Conservation (phyloP, 2,329 filamentous ascomycete genomes). For the Nigrospora sphaerica region DNA sequence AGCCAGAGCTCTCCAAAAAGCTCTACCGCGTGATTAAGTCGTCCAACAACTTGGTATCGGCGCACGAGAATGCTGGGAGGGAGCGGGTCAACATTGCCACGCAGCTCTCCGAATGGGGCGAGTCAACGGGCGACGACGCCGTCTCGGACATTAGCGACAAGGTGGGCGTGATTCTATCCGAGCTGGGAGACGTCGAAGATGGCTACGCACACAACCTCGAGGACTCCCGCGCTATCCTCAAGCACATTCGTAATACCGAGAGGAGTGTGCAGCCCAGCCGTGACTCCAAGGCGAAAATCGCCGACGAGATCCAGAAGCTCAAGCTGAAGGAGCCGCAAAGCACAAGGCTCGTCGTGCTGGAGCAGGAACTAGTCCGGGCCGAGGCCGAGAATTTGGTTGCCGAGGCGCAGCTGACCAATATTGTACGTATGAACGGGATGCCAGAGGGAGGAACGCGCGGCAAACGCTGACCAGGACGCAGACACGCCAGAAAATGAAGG, state of each 20-base stretch:
- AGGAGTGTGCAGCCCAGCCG: slow-evolving; percentile 88
- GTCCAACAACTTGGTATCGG: slow-evolving; percentile 79
- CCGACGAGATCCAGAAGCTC: slow-evolving; percentile 85
- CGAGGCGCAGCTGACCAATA: slow-evolving; percentile 91
- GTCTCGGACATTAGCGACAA: slow-evolving; percentile 92
- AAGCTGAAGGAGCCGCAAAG: slow-evolving; percentile 90
- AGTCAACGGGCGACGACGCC: slow-evolving; percentile 79
- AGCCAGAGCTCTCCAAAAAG: slow-evolving; percentile 83
- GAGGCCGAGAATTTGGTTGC: slow-evolving; percentile 95
- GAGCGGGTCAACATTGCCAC: slow-evolving; percentile 80
- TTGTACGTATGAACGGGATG: slow-evolving; percentile 46
- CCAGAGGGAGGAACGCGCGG: neutral
- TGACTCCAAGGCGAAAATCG: slow-evolving; percentile 79
- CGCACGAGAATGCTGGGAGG: slow-evolving; percentile 76
- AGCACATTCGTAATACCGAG: slow-evolving; percentile 93
- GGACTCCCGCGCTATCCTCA: slow-evolving; percentile 74
- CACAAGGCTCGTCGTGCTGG: slow-evolving; percentile 71
- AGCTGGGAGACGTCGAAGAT: slow-evolving; percentile 93
- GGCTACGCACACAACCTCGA: slow-evolving; percentile 79
- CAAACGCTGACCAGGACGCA: slow-evolving; percentile 23
- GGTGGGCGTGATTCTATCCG: slow-evolving; percentile 82
- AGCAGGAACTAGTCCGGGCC: slow-evolving; percentile 93
- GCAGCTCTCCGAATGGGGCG: slow-evolving; percentile 94
- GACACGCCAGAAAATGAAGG: slow-evolving; percentile 94
- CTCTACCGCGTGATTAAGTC: slow-evolving; percentile 92